Percentiles rank a stretch among this genome's conserved stretches.
These are phyloP conservation scores for Periglandula ipomoeae DNA, from an alignment of 2,329 filamentous ascomycete species.

Conservation along the genomic window DNA sequence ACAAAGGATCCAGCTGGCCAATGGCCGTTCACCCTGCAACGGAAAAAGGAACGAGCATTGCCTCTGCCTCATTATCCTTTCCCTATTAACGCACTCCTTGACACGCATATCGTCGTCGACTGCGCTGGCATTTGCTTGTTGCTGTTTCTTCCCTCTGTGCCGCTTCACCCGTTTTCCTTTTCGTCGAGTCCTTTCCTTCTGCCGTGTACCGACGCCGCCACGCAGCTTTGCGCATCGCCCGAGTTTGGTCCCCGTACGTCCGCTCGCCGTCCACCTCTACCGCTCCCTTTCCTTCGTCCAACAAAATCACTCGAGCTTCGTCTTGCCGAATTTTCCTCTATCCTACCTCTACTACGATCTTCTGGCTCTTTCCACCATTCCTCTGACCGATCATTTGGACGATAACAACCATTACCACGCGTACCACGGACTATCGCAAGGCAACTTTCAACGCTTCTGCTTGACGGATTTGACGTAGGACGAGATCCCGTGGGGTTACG, in stretches of 20 bases:
- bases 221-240: not conserved
- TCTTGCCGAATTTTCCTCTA: not conserved
- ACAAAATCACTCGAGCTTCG: not conserved
- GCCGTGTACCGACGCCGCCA: not conserved
- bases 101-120: not conserved
- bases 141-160: not conserved
- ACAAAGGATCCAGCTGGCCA: not conserved
- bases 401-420: too few relatives aligned
- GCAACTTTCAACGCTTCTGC: not conserved
- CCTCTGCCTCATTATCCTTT: not conserved
- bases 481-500: not conserved
- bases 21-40: not conserved
- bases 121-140: slow-evolving; percentile 1
- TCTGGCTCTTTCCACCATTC: not conserved
- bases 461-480: not conserved
- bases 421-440: not conserved
- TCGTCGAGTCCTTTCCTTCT: not conserved
- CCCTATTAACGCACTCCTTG: not conserved
- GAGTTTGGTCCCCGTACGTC: not conserved
- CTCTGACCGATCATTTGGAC: not conserved
- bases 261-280: not conserved
- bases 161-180: not conserved
- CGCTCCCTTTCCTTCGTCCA: not conserved
- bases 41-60: slow-evolving; percentile 5
- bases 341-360: not conserved